Conservation (phyloP, 441 rosid species). For the Pelargonium cotyledonis region DNA sequence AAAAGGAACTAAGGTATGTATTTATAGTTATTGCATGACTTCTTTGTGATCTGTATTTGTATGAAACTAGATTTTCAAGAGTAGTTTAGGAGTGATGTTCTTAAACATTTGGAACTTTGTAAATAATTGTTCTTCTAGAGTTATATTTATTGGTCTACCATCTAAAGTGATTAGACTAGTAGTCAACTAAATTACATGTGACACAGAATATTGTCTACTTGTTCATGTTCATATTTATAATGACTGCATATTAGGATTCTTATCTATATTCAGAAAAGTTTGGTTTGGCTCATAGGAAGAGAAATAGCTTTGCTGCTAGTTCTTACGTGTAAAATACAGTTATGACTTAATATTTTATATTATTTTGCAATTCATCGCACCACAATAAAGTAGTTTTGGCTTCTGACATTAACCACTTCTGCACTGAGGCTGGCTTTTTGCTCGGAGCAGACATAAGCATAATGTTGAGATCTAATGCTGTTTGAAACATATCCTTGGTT, state of each 20-base stretch:
- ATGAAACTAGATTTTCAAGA: neutral
- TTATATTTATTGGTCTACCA: neutral
- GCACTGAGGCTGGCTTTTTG: neutral
- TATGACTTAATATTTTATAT: conserved; percentile 1
- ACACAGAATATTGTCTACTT: neutral
- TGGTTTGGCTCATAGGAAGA: neutral
- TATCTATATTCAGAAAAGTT: neutral
- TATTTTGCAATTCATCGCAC: neutral
- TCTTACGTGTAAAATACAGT: neutral
- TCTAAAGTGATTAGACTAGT: neutral
- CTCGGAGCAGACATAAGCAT: neutral
- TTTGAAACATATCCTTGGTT: neutral
- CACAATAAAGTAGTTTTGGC: neutral
- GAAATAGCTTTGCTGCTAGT: neutral
- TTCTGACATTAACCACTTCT: neutral
- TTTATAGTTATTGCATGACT: conserved; percentile 10
- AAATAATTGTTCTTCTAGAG: neutral
- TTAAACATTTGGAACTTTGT: neutral
- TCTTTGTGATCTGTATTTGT: neutral
- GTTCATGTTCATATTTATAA: neutral
- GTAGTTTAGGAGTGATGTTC: neutral
- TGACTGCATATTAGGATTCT: neutral
- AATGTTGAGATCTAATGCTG: neutral
- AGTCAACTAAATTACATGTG: neutral
- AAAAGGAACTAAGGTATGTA: conserved; percentile 69